A percentile compares a stretch with the other conserved stretches of the same genome.
phyloP scores from a whole-genome alignment of 2,329 filamentous ascomycete genomes.

The Xylariaceae sp. region DNA sequence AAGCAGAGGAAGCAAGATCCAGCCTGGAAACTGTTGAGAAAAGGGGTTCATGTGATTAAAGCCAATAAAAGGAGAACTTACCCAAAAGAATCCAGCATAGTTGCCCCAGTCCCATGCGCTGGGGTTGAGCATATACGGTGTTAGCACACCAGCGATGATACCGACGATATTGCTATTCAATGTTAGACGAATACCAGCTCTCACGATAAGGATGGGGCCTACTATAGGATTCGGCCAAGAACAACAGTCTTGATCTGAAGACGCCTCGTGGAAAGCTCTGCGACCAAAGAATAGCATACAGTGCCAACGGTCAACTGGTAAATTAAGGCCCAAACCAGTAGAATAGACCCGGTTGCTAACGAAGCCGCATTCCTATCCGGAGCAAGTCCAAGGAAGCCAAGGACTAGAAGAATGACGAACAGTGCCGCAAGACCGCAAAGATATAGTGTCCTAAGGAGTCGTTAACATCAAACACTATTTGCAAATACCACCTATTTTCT shows the following conservation, averaged over 20 bases:
- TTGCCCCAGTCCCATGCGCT: constrained; percentile 87
- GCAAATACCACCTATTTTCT: no score
- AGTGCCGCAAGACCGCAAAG: constrained; percentile 76
- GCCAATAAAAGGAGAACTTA: constrained; percentile 44
- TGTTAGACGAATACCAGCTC: constrained; percentile 12
- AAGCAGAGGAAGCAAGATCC: constrained; percentile 82
- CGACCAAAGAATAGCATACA: constrained; percentile 87
- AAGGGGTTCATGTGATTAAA: constrained; percentile 5
- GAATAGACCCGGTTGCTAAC: constrained; percentile 82
- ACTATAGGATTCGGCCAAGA: constrained; percentile 79
- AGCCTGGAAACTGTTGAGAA: constrained; percentile 49
- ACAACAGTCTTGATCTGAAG: constrained; percentile 93
- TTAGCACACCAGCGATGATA: constrained; percentile 82
- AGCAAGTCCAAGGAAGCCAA: constrained; percentile 83
- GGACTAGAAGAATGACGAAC: constrained; percentile 63
- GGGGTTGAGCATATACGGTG: constrained; percentile 93
- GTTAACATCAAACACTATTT: constrained; percentile 41
- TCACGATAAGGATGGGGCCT: constrained; percentile 35
- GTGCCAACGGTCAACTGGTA: constrained; percentile 91
- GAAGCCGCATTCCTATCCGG: constrained; percentile 68
- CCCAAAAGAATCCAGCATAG: constrained; percentile 87
- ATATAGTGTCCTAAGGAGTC: constrained; percentile 65
- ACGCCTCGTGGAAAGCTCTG: constrained; percentile 81
- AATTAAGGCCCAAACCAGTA: constrained; percentile 81
- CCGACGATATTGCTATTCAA: constrained; percentile 72